Percentiles rank a stretch among this genome's conserved stretches.
Conservation (phyloP, 2,329 filamentous ascomycete species). For the Aspergillus sojae region DNA sequence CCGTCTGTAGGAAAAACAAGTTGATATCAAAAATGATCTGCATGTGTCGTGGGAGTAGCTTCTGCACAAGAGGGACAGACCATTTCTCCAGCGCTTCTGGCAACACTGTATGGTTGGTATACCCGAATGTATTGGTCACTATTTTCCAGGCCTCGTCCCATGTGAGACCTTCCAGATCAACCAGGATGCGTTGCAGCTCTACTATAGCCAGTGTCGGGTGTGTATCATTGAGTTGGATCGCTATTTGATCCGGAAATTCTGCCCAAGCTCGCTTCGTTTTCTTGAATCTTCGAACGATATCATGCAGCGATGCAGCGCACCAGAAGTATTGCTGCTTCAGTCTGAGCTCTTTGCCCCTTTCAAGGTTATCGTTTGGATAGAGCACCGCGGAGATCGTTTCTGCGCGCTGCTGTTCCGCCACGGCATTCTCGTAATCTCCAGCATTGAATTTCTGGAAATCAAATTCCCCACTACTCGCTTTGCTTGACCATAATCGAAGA, state of each 20-base stretch:
- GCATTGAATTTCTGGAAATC: constrained; percentile 99
- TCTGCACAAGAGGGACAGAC: constrained; percentile 90
- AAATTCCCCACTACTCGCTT: constrained; percentile 94
- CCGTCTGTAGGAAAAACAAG: constrained; percentile 83
- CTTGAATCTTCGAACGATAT: constrained; percentile 97
- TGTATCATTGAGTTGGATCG: constrained; percentile 97
- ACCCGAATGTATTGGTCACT: constrained; percentile 79
- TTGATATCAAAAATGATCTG: constrained; percentile 99
- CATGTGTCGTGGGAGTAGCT: constrained; percentile 88
- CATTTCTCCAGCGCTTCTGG: constrained; percentile 98
- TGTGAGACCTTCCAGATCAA: constrained; percentile 85
- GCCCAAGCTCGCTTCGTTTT: constrained; percentile 90
- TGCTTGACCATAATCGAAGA: constrained; percentile 94
- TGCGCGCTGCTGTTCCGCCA: constrained; percentile 97
- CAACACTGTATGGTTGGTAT: constrained; percentile 98
- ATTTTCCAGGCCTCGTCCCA: constrained; percentile 94
- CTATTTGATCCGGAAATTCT: constrained; percentile 91
- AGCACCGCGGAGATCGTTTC: constrained; percentile 97
- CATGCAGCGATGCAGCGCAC: constrained; percentile 94
- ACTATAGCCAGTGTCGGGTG: constrained; percentile 96
- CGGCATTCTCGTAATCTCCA: constrained; percentile 95
- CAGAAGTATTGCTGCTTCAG: constrained; percentile 99
- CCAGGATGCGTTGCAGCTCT: constrained; percentile 87
- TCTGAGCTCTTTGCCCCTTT: constrained; percentile 93
- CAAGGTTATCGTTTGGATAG: constrained; percentile 97